These are phyloP conservation scores for Amanita muscaria DNA, from an alignment of 768 basidiomycete genomes.

Conservation along the genomic window DNA sequence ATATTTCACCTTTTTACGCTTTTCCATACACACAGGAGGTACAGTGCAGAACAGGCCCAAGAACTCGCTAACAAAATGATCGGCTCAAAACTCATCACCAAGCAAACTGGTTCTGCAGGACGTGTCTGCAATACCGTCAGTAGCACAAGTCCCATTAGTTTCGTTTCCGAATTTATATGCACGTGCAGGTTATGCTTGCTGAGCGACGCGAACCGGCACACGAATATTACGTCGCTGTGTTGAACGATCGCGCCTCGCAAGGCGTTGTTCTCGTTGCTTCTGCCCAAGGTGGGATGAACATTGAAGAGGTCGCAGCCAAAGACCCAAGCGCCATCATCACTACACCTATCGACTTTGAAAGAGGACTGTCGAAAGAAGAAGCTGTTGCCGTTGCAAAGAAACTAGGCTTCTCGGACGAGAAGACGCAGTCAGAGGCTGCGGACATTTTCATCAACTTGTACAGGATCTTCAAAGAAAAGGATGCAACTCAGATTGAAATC, in stretches of 20 bases:
- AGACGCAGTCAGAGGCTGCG: conserved; percentile 76
- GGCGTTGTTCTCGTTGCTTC: conserved; percentile 92
- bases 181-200: conserved; percentile 86
- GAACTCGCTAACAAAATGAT: conserved; percentile 90
- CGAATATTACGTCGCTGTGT: conserved; percentile 95
- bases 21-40: conserved; percentile 6
- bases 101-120: conserved; percentile 91
- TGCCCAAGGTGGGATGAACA: conserved; percentile 97
- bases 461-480: conserved; percentile 96
- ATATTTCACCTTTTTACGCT: conserved; percentile 8
- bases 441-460: conserved; percentile 92
- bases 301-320: conserved; percentile 97
- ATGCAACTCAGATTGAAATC: conserved; percentile 99
- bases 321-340: conserved; percentile 94
- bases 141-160: conserved; percentile 13
- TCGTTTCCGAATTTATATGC: not conserved
- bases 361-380: conserved; percentile 64
- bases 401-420: conserved; percentile 75
- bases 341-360: conserved; percentile 79
- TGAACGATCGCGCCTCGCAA: conserved; percentile 87
- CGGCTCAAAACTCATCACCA: conserved; percentile 91
- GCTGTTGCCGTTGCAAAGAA: conserved; percentile 79
- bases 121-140: conserved; percentile 91
- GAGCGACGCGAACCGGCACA: conserved; percentile 89
- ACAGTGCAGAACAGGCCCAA: conserved; percentile 79